These are phyloP conservation scores for Stachybotrys echinatus DNA, from an alignment of 2,329 filamentous ascomycete genomes.

Conservation along the genomic window DNA sequence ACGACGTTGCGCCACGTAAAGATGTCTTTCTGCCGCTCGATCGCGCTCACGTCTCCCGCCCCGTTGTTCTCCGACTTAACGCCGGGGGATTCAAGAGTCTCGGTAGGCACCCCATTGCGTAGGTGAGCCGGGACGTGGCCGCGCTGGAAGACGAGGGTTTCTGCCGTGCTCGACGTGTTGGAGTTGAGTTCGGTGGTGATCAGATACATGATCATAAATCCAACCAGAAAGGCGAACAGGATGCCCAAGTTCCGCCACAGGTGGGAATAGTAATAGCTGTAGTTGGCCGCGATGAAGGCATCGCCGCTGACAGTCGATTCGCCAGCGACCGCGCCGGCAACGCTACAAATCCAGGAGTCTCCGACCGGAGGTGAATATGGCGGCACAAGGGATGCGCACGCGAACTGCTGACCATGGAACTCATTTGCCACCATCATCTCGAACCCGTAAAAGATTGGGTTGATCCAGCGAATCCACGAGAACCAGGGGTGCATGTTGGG, in stretches of 20 bases:
- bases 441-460: constrained; percentile 70
- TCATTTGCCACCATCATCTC: constrained; percentile 71
- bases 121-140: constrained; percentile 34
- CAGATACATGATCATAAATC: constrained; percentile 3
- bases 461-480: constrained; percentile 70
- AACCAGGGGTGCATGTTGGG: constrained; percentile 67
- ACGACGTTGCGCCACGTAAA: constrained; percentile 78
- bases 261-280: constrained; percentile 14
- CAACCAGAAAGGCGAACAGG: constrained; percentile 4
- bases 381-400: constrained; percentile 2
- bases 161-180: constrained; percentile 18
- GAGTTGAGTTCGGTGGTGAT: constrained; percentile 4
- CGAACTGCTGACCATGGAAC: constrained; percentile 30
- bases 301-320: constrained; percentile 2
- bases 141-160: constrained; percentile 57
- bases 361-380: constrained; percentile 36
- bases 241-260: constrained; percentile 43
- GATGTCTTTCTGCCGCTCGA: constrained; percentile 46
- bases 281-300: constrained; percentile 3
- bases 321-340: constrained; percentile 36
- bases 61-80: constrained; percentile 7
- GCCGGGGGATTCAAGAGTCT: neutral
- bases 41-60: constrained; percentile 16
- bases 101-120: neutral
- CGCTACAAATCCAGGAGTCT: constrained; percentile 42